Evolutionary conservation across 192 early-diverging fungal species (phyloP), one percentile per base, ranked within the genome.

Genomic region (Coemansia sp.): DNA sequence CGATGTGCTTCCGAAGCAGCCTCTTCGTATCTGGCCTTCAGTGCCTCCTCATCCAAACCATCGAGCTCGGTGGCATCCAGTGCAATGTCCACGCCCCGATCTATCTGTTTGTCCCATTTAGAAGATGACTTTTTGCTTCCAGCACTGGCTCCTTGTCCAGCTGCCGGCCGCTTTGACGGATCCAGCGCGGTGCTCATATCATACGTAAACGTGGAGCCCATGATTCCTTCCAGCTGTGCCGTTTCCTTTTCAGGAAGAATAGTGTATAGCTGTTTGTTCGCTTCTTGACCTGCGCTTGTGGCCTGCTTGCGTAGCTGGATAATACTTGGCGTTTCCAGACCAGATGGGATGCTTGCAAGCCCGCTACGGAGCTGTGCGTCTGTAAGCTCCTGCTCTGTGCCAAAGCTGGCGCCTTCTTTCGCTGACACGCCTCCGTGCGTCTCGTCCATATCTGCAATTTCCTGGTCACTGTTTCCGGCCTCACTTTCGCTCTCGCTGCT

Each of bases 181-280:
- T 79, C 78, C 22, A 72, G 38, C 7, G 80, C 72, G 3, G 75
- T 75, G 22, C 75, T 61, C 29, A 98, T 63, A 61, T 95, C 91
- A 64, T 98, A 98, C 3, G 88, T 88, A 66, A 93, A 94, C 65
- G 92, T 87, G 33, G 92, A 93, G 20, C 93, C 96, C 96, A 98
- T 97, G 68, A 98, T 92, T 11, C 90, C 93, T 1, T 85, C 83
- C 54, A 90, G 81, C 37, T 74, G 67, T 11, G 83, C 76, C 41
- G 88, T 82, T 34, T 84, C 83, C 59, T 94, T 86, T 25, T 91
- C 91, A 25, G 72, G 65, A 40, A 98, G 61, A n/a, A 98, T 88
- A n/a, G 86, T 90, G 74, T 96, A 97, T 17, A 98, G 82, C 62
- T 83, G 75, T 50, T 81, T 83, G 27, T 85, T 70, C 37, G 59